Evolutionary conservation across 495 filamentous ascomycete species (phyloP).

Genomic region (Penicillium robsamsonii): DNA sequence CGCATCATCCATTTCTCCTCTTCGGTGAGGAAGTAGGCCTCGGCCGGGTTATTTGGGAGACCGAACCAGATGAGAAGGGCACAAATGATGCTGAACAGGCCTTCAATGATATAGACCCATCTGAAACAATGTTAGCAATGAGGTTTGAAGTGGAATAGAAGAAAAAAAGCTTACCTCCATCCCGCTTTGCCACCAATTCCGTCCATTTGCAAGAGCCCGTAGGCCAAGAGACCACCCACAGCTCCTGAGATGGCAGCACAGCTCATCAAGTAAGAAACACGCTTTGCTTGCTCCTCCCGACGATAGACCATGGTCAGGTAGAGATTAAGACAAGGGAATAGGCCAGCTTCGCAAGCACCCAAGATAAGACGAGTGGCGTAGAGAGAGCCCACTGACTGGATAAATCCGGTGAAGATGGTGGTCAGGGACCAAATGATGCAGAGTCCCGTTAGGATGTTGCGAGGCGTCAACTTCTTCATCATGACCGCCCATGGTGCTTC

Average conservation of each 20-base stretch:
- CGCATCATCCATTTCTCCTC: slow-evolving; percentile 54
- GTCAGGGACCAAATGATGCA: slow-evolving; percentile 52
- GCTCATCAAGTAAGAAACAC: slow-evolving; percentile 42
- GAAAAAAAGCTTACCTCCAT: slow-evolving; percentile 33
- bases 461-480: slow-evolving; percentile 48
- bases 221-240: slow-evolving; percentile 46
- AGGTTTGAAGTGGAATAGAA: neutral
- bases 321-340: slow-evolving; percentile 64
- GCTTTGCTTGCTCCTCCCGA: slow-evolving; percentile 44
- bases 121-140: slow-evolving; percentile 12
- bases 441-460: slow-evolving; percentile 39
- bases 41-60: slow-evolving; percentile 55
- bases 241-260: slow-evolving; percentile 46
- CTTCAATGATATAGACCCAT: slow-evolving; percentile 57
- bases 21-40: slow-evolving; percentile 50
- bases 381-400: slow-evolving; percentile 46
- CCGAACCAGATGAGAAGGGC: slow-evolving; percentile 54
- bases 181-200: slow-evolving; percentile 41
- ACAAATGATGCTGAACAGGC: slow-evolving; percentile 47
- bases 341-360: slow-evolving; percentile 61
- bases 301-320: slow-evolving; percentile 54
- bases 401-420: slow-evolving; percentile 53
- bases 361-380: slow-evolving; percentile 60
- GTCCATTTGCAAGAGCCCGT: slow-evolving; percentile 47
- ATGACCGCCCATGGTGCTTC: slow-evolving; percentile 44